Evolutionary conservation across 352 stramenopile species (phyloP), one percentile per base, ranked within the genome.

Genomic region (Globisporangium sylvaticum): DNA sequence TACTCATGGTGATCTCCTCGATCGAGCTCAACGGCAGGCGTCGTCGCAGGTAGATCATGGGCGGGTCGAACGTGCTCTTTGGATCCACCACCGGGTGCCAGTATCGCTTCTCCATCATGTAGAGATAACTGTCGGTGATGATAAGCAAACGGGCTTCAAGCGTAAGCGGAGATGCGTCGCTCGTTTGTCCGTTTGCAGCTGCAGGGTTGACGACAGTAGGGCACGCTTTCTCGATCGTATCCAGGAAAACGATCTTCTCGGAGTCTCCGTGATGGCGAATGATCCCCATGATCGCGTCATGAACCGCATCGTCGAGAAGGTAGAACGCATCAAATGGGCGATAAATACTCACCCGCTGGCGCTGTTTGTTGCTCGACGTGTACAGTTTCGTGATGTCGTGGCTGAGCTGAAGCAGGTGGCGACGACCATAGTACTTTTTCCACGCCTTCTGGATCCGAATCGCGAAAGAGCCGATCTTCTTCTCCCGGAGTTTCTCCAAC

Each of bases 301-400:
- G 80, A 54, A 95, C 63, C 2, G 65, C 71, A 31, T 79, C 77
- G n/a, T 92, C 76, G 5, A 76, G 81, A 24, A 96, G 34, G 63
- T 97, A 97, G 46, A 96, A 84, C 48, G 78, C 83, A 57, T 95
- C 82, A 63, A 95, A 97, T 1, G 90, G 89, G 12, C 90, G 84
- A 62, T 94, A 93, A 32, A 96, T 92, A 73, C 87, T 95, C 52
- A 94, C 88, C 24, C 87, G 84, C 55, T 95, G 88, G 0, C 88
- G 77, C 68, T 93, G 81, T 70, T 96, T 96, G 67, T 81, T 84
- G 54, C 87, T 89, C 0, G 84, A 83, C 37, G 77, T 48, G 69
- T 97, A 96, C 25, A 96, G 66, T 64, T 96, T 95, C 18, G 83
- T 92, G 48, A 96, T 96, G 53, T 96, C 87, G 39, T 94, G 73